Conservation (phyloP, 345 rosid species). For the Populus pruinosa region DNA sequence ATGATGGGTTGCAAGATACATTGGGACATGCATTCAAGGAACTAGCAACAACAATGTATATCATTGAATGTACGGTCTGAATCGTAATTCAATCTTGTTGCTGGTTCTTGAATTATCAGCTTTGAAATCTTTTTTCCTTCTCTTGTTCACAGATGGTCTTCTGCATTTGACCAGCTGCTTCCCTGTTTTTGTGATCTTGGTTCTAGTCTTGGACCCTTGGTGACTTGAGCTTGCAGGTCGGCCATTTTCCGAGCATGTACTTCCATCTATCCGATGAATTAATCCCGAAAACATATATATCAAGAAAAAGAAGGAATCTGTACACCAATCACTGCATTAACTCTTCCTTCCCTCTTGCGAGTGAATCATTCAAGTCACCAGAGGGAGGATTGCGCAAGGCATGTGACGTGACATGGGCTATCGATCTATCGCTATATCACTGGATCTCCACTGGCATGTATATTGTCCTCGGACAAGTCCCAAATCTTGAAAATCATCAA, state of each 20-base stretch:
- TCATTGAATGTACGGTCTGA: background rate
- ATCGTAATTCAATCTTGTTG: background rate
- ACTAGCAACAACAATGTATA: background rate
- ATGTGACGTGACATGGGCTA: conserved; percentile 25
- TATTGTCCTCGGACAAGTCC: conserved; percentile 6
- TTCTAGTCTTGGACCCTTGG: background rate
- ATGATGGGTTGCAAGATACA: background rate
- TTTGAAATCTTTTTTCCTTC: conserved; percentile 1
- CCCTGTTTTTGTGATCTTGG: background rate
- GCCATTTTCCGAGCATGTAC: background rate
- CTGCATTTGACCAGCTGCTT: background rate
- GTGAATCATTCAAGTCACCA: background rate
- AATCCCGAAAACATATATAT: background rate
- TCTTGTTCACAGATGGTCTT: background rate
- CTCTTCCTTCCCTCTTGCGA: background rate
- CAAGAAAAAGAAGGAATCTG: background rate
- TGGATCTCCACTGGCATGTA: conserved; percentile 2
- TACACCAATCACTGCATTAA: background rate
- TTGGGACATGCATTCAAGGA: background rate
- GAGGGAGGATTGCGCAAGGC: conserved; percentile 1
- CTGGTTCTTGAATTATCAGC: background rate
- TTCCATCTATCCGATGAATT: background rate
- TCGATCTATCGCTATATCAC: background rate
- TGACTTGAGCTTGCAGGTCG: background rate
- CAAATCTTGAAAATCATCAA: background rate